These are phyloP conservation scores for Phanerodontia chrysosporium DNA, from an alignment of 768 basidiomycete genomes.

Conservation along the genomic window DNA sequence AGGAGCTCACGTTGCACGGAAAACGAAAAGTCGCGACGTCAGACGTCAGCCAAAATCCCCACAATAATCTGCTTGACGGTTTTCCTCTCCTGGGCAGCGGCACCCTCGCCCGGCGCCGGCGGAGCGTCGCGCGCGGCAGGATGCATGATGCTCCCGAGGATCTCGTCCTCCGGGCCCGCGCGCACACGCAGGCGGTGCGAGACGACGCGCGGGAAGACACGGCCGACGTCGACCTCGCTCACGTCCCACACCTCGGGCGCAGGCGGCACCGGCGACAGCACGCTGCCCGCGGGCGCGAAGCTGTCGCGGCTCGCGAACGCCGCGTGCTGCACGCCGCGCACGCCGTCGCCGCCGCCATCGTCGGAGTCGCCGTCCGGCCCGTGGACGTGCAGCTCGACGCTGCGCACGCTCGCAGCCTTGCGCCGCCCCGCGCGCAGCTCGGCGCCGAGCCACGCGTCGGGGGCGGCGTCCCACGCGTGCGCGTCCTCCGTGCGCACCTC, in stretches of 20 bases:
- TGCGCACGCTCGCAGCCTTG: slow-evolving; percentile 12
- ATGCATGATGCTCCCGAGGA: slow-evolving; percentile 58
- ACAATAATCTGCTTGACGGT: slow-evolving; percentile 69
- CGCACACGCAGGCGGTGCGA: slow-evolving; percentile 73
- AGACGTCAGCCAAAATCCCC: slow-evolving; percentile 50
- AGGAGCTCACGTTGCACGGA: neutral
- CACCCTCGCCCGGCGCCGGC: neutral
- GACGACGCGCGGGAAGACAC: slow-evolving; percentile 67
- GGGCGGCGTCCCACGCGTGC: slow-evolving; percentile 7
- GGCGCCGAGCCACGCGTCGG: slow-evolving; percentile 14
- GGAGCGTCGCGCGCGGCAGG: slow-evolving; percentile 41
- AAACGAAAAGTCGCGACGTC: neutral
- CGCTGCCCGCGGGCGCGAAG: neutral
- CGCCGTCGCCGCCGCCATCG: neutral
- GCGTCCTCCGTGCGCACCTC: slow-evolving; percentile 1
- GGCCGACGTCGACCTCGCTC: slow-evolving; percentile 70
- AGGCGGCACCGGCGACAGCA: slow-evolving; percentile 12
- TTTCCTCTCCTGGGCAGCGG: slow-evolving; percentile 13
- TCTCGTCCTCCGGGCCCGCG: slow-evolving; percentile 65
- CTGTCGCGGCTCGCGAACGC: neutral
- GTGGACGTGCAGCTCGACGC: slow-evolving; percentile 10
- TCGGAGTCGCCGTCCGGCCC: neutral
- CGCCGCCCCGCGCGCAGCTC: slow-evolving; percentile 13
- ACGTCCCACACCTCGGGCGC: slow-evolving; percentile 42
- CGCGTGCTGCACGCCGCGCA: neutral